Conservation (phyloP, 257 asterid species). For the Nemophila menziesii region DNA sequence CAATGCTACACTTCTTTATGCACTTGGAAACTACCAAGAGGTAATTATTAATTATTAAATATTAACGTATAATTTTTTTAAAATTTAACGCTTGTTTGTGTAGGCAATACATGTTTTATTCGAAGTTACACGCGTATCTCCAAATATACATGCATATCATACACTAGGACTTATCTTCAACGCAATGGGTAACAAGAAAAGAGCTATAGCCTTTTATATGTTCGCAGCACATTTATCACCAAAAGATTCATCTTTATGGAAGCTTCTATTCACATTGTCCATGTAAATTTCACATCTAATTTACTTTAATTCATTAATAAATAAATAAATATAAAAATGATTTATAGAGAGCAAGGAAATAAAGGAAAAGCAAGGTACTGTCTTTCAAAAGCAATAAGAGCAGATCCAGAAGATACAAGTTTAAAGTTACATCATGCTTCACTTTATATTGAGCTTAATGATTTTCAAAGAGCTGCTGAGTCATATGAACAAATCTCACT, state of each 20-base stretch:
- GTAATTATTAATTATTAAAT: no score
- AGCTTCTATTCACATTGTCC: slow-evolving; percentile 5
- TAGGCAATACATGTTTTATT: slow-evolving; percentile 1
- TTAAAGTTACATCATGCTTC: slow-evolving; percentile 7
- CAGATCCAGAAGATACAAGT: slow-evolving; percentile 8
- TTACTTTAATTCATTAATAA: no score
- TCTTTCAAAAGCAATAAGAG: slow-evolving; percentile 10
- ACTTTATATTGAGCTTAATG: slow-evolving; percentile 2
- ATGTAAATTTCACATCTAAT: no score
- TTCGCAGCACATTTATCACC: slow-evolving; percentile 4
- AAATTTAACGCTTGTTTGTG: no score
- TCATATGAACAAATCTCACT: slow-evolving; percentile 7
- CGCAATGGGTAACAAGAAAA: slow-evolving; percentile 9
- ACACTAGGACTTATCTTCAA: slow-evolving; percentile 8
- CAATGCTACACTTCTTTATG: slow-evolving; percentile 10
- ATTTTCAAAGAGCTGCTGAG: slow-evolving; percentile 11
- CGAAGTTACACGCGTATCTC: slow-evolving; percentile 1
- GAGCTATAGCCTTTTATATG: slow-evolving; percentile 1
- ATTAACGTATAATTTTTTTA: no score
- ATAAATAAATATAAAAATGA: no score
- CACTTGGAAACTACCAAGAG: slow-evolving; percentile 2
- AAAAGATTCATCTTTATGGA: slow-evolving; percentile 5
- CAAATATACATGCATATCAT: slow-evolving; percentile 4
- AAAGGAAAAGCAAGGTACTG: neutral
- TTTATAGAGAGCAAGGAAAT: slow-evolving; percentile 11